phyloP scores from a whole-genome alignment of 108 stramenopile species.

The Cyclotella kingstonii region DNA sequence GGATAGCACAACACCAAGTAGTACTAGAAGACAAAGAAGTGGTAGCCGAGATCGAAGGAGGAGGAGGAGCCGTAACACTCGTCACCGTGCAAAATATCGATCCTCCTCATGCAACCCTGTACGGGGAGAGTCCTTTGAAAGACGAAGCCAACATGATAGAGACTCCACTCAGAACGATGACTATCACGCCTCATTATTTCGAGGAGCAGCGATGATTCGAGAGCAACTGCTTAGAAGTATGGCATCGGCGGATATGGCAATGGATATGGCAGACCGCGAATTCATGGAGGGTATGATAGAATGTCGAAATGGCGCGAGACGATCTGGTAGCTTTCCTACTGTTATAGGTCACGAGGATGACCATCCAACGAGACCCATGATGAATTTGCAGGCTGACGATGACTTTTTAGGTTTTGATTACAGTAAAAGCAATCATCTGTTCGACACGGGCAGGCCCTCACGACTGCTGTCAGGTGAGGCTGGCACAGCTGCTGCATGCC shows the following conservation, averaged over 20 bases:
- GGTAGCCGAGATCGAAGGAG: background rate
- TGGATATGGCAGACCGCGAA: slow-evolving; percentile 27
- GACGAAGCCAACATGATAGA: background rate
- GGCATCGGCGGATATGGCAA: slow-evolving; percentile 27
- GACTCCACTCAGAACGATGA: background rate
- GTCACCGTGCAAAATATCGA: background rate
- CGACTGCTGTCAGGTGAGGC: background rate
- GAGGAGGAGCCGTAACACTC: background rate
- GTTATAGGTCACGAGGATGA: background rate
- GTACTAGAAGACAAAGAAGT: background rate
- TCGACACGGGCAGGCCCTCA: background rate
- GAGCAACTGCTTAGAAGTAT: slow-evolving; percentile 37
- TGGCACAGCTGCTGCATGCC: background rate
- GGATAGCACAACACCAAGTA: background rate
- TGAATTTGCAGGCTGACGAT: background rate
- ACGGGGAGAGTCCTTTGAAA: too few relatives aligned
- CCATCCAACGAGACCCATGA: background rate
- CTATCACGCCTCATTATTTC: slow-evolving; percentile 28
- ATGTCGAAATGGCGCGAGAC: background rate
- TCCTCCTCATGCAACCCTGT: background rate
- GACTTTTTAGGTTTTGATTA: slow-evolving; percentile 28
- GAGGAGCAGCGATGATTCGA: slow-evolving; percentile 38
- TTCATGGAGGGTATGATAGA: slow-evolving; percentile 16
- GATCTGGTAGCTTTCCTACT: background rate
- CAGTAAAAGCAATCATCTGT: background rate